Evolutionary conservation across 768 basidiomycete species (phyloP).

Genomic region (Serendipita sp.): DNA sequence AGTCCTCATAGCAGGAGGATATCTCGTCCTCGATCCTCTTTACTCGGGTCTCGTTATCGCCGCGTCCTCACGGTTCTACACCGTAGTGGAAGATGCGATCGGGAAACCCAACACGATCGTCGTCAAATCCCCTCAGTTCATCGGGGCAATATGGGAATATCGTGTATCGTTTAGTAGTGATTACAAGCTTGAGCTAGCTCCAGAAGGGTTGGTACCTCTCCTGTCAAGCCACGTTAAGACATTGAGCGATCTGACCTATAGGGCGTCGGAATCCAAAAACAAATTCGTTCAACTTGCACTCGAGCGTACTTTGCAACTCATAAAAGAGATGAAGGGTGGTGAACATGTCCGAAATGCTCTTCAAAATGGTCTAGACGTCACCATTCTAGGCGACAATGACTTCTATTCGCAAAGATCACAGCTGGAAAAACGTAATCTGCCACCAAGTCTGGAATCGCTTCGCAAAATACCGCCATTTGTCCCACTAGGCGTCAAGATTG

Average conservation of each 20-base stretch:
- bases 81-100: slow-evolving; percentile 36
- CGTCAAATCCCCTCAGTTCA: slow-evolving; percentile 84
- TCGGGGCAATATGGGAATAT: slow-evolving; percentile 66
- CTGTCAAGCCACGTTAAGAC: background rate
- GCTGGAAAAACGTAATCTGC: slow-evolving; percentile 45
- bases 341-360: slow-evolving; percentile 29
- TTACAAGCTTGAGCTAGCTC: slow-evolving; percentile 1
- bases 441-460: slow-evolving; percentile 48
- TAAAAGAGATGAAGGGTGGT: slow-evolving; percentile 39
- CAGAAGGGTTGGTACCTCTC: background rate
- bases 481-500: slow-evolving; percentile 47
- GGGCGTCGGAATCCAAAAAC: slow-evolving; percentile 42
- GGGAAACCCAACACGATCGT: slow-evolving; percentile 31
- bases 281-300: slow-evolving; percentile 87
- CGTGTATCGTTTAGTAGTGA: slow-evolving; percentile 27
- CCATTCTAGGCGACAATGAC: slow-evolving; percentile 86
- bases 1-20: slow-evolving; percentile 88
- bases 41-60: slow-evolving; percentile 82
- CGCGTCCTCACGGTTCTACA: slow-evolving; percentile 89
- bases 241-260: background rate
- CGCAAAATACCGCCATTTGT: slow-evolving; percentile 59
- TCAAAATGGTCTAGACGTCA: slow-evolving; percentile 48
- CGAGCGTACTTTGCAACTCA: slow-evolving; percentile 56
- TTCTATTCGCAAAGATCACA: slow-evolving; percentile 90
- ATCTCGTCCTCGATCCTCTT: slow-evolving; percentile 81